Percentiles rank a stretch among this genome's conserved stretches.
phyloP scores from a whole-genome alignment of 148 eudicot genomes.

The Rhododendron ovatum region DNA sequence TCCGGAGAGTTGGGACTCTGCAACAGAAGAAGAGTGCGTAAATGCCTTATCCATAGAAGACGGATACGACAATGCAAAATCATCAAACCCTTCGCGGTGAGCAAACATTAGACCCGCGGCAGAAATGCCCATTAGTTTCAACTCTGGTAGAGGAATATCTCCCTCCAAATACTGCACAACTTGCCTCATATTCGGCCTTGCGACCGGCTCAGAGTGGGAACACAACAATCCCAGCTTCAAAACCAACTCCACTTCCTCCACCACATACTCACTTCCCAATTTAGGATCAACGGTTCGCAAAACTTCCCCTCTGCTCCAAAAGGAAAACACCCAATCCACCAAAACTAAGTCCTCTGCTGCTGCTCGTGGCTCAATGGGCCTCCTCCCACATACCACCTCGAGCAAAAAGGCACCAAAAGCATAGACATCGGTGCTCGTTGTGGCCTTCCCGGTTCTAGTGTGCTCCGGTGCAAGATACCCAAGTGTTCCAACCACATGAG shows the following conservation, averaged over 20 bases:
- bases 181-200: constrained; percentile 39
- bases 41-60: neutral
- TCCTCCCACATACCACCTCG: constrained; percentile 33
- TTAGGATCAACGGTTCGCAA: neutral
- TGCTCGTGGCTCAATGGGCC: constrained; percentile 29
- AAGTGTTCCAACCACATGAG: constrained; percentile 29
- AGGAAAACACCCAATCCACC: constrained; percentile 19
- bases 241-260: constrained; percentile 19
- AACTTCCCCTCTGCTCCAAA: constrained; percentile 8
- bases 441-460: constrained; percentile 30
- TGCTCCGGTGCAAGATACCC: constrained; percentile 43
- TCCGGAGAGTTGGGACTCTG: constrained; percentile 7
- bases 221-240: constrained; percentile 43
- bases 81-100: constrained; percentile 1
- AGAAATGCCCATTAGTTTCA: neutral
- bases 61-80: neutral
- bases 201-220: constrained; percentile 15
- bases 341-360: neutral
- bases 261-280: constrained; percentile 2
- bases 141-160: neutral
- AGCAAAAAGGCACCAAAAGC: constrained; percentile 39
- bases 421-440: constrained; percentile 32
- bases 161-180: constrained; percentile 29
- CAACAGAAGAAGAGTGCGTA: neutral
- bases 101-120: neutral